Conservation (phyloP, 345 rosid species). For the Leavenworthia alabamica region DNA sequence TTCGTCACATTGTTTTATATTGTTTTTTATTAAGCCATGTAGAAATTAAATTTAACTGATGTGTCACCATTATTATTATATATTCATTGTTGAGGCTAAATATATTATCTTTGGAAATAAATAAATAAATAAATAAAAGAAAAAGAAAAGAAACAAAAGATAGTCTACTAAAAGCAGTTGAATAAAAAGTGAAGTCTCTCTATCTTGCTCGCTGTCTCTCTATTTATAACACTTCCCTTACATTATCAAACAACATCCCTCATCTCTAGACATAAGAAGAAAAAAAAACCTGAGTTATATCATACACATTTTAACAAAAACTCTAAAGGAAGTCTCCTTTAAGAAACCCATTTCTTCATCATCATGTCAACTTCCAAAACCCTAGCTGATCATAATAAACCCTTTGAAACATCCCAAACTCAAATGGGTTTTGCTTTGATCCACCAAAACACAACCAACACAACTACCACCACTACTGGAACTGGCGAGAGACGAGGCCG, state of each 20-base stretch:
- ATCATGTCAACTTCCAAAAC: slow-evolving; percentile 33
- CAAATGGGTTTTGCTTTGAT: slow-evolving; percentile 43
- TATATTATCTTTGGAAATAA: not conserved
- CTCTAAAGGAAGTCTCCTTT: slow-evolving; percentile 17
- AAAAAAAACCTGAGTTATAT: not conserved
- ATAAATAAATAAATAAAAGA: too few relatives aligned
- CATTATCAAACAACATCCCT: slow-evolving; percentile 24
- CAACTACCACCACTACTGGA: slow-evolving; percentile 2
- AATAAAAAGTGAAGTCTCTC: slow-evolving; percentile 28
- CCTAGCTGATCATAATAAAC: slow-evolving; percentile 26
- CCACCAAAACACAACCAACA: slow-evolving; percentile 45
- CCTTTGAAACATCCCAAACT: slow-evolving; percentile 28
- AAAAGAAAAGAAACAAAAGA: slow-evolving; percentile 6
- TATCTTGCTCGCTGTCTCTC: slow-evolving; percentile 21
- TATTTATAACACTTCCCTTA: slow-evolving; percentile 32
- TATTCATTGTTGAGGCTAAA: not conserved
- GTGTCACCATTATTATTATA: slow-evolving; percentile 1
- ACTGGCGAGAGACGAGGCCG: slow-evolving; percentile 65
- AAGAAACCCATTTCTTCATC: not conserved
- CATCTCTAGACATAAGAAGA: slow-evolving; percentile 14
- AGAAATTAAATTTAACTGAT: not conserved
- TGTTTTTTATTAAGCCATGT: not conserved
- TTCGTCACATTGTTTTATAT: not conserved
- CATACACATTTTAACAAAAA: slow-evolving; percentile 8
- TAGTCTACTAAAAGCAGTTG: slow-evolving; percentile 30